Percentiles rank a stretch among this genome's conserved stretches.
phyloP scores from a whole-genome alignment of 495 filamentous ascomycete genomes.

The Clohesyomyces aquaticus region DNA sequence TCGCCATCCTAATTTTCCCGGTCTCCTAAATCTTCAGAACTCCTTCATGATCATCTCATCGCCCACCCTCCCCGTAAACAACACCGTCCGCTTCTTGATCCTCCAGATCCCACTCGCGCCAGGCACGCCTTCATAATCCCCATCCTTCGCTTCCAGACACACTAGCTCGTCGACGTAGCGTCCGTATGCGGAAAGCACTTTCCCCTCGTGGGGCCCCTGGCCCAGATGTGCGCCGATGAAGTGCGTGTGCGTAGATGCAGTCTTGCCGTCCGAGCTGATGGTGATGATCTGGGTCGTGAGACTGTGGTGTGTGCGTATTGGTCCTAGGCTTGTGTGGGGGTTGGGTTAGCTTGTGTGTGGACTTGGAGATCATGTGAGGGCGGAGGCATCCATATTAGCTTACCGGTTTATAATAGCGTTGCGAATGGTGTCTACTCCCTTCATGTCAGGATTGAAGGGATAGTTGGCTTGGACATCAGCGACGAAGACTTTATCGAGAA shows the following conservation, averaged over 20 bases:
- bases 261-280: slow-evolving; percentile 29
- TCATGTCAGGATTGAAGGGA: slow-evolving; percentile 38
- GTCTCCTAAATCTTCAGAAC: slow-evolving; percentile 13
- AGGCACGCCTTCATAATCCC: slow-evolving; percentile 23
- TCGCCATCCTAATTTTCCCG: too few species aligned
- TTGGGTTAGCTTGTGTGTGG: too few species aligned
- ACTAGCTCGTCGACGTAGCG: slow-evolving; percentile 40
- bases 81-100: slow-evolving; percentile 37
- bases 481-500: slow-evolving; percentile 42
- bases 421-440: slow-evolving; percentile 36
- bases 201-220: slow-evolving; percentile 41
- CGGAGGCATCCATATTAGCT: too few species aligned
- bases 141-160: slow-evolving; percentile 21
- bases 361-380: too few species aligned
- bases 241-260: slow-evolving; percentile 39
- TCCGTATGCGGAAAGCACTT: slow-evolving; percentile 40
- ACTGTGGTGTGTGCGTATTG: slow-evolving; percentile 40
- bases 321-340: slow-evolving; percentile 43
- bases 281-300: slow-evolving; percentile 43
- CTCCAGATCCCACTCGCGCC: slow-evolving; percentile 42
- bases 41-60: slow-evolving; percentile 44
- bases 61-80: slow-evolving; percentile 36
- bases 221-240: slow-evolving; percentile 45
- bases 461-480: slow-evolving; percentile 40
- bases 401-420: slow-evolving; percentile 35